Evolutionary conservation across 164 flowering plant genomes (phyloP).

Genomic region (Platanus orientalis): DNA sequence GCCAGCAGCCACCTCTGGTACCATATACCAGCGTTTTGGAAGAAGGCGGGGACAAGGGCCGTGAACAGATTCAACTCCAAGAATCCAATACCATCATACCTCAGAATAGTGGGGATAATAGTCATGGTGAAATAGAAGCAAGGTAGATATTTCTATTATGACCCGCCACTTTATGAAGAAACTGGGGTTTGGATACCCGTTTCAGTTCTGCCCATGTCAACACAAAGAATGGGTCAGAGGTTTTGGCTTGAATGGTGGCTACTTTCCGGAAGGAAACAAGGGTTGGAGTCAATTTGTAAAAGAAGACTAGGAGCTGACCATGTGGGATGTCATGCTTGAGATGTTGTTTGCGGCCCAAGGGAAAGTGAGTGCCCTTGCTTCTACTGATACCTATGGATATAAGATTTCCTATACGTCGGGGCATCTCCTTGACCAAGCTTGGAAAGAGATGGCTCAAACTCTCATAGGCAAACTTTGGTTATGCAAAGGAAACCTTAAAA

Average conservation of each 20-base stretch:
- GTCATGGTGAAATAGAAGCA: constrained; percentile 5
- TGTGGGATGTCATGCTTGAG: too few relatives aligned
- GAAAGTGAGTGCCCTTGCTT: too few relatives aligned
- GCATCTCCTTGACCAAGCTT: too few relatives aligned
- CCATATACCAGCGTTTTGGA: too few relatives aligned
- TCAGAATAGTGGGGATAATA: neutral
- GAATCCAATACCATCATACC: too few relatives aligned
- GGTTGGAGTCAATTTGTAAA: constrained; percentile 62
- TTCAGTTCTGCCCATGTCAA: constrained; percentile 85
- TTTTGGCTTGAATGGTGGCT: constrained; percentile 58
- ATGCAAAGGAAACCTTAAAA: constrained; percentile 64
- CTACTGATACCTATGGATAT: too few relatives aligned
- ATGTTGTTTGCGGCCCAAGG: too few relatives aligned
- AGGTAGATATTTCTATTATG: constrained; percentile 73
- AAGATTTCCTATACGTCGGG: constrained; percentile 49
- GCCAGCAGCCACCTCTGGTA: too few relatives aligned
- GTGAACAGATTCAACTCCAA: too few relatives aligned
- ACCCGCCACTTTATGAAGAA: constrained; percentile 71
- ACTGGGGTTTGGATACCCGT: constrained; percentile 97
- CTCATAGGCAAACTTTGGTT: too few relatives aligned
- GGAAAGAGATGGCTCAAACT: too few relatives aligned
- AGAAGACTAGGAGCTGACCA: constrained; percentile 72
- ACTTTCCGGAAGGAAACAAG: constrained; percentile 78
- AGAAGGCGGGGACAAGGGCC: too few relatives aligned
- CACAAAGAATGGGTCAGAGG: constrained; percentile 63